Evolutionary conservation across 1,139 yeast genomes (phyloP).

Genomic region (Suhomyces wounanorum): DNA sequence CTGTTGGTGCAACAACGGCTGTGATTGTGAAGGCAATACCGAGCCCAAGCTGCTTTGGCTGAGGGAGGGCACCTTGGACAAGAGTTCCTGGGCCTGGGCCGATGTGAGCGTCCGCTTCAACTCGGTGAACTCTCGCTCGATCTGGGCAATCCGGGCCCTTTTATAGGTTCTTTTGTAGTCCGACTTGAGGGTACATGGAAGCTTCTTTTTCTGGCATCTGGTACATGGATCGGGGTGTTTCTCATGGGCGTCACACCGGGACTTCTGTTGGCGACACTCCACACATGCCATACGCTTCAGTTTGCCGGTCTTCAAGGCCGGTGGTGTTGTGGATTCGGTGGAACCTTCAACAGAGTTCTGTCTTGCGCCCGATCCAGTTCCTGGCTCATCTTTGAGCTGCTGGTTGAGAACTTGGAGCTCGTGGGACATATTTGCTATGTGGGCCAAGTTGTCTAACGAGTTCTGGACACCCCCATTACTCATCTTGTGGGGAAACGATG

Average conservation of each 20-base stretch:
- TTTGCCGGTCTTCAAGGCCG: conserved; percentile 24
- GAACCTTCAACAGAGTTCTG: conserved; percentile 8
- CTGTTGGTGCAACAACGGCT: neutral
- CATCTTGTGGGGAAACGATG: conserved; percentile 6
- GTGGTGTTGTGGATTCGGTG: conserved; percentile 11
- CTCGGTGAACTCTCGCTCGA: conserved; percentile 76
- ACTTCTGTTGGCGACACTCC: conserved; percentile 93
- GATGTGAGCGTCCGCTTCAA: conserved; percentile 60
- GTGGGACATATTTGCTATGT: conserved; percentile 49
- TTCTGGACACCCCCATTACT: conserved; percentile 16
- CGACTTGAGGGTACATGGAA: conserved; percentile 70
- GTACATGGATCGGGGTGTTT: conserved; percentile 80
- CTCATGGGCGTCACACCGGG: conserved; percentile 84
- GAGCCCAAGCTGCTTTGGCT: conserved; percentile 1
- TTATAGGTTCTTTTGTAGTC: conserved; percentile 89
- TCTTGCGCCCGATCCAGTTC: conserved; percentile 8
- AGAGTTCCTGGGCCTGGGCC: conserved; percentile 50
- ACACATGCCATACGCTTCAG: conserved; percentile 82
- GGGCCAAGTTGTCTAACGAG: conserved; percentile 45
- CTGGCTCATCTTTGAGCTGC: conserved; percentile 24
- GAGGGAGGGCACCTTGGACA: conserved; percentile 36
- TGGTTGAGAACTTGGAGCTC: conserved; percentile 38
- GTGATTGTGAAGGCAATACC: neutral
- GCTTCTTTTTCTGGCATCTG: conserved; percentile 69
- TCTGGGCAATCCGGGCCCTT: conserved; percentile 79